phyloP scores from a whole-genome alignment of 2,329 filamentous ascomycete genomes.

The Sporothrix curviconia region DNA sequence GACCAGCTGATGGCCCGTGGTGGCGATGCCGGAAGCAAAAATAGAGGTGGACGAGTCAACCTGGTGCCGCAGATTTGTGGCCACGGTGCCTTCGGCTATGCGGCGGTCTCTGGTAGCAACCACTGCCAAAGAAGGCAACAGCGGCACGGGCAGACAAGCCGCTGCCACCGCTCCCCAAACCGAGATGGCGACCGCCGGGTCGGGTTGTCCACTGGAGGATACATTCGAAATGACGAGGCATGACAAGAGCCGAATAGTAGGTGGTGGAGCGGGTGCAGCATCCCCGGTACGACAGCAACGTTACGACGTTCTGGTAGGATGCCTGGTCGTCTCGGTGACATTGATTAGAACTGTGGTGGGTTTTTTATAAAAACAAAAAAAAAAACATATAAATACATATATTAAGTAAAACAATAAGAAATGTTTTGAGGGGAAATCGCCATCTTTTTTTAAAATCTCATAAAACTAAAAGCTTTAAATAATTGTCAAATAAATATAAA shows the following conservation, averaged over 20 bases:
- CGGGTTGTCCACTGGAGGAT: slow-evolving; percentile 8
- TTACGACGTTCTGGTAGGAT: neutral
- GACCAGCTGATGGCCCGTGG: slow-evolving; percentile 17
- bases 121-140: neutral
- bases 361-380: neutral
- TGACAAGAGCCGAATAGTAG: too few relatives aligned
- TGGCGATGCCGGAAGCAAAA: too few relatives aligned
- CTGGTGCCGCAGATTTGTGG: neutral
- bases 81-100: slow-evolving; percentile 1
- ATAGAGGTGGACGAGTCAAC: neutral
- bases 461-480: too few relatives aligned
- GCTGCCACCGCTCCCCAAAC: neutral
- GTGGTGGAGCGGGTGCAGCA: too few relatives aligned
- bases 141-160: neutral
- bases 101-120: neutral
- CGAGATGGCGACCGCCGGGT: slow-evolving; percentile 8
- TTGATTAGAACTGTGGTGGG: neutral
- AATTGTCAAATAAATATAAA: too few relatives aligned
- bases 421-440: neutral
- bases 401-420: neutral
- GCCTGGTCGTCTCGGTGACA: too few relatives aligned
- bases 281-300: too few relatives aligned
- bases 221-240: neutral
- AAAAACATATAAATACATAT: neutral
- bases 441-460: neutral